These are phyloP conservation scores for Daucus carota DNA, from an alignment of 129 eudicot species.

Conservation along the genomic window DH1_v3.0 NC_030387.2:5431001-5431500, in stretches of 20 bases:
- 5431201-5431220: not conserved
- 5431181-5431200: not conserved
- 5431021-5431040: not conserved
- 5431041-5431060: not conserved
- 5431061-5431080: not conserved
- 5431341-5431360: not conserved
- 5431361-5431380: not conserved
- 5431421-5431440: not conserved
- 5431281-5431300: not conserved
- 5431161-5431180: not conserved
- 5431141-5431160: not conserved
- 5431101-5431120: not conserved
- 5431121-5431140: not conserved
- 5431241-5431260: not conserved
- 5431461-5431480: constrained; percentile 51
- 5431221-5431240: not conserved
- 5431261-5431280: not conserved
- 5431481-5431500: constrained; percentile 77
- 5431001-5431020: not conserved
- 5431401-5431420: not conserved
- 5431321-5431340: not conserved
- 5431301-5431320: too few relatives aligned
- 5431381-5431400: not conserved
- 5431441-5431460: constrained; percentile 30
- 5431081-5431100: not conserved